Percentiles rank a stretch among this genome's conserved stretches.
phyloP scores from a whole-genome alignment of 2,329 filamentous ascomycete genomes.

The Cladosporium sphaerospermum region DNA sequence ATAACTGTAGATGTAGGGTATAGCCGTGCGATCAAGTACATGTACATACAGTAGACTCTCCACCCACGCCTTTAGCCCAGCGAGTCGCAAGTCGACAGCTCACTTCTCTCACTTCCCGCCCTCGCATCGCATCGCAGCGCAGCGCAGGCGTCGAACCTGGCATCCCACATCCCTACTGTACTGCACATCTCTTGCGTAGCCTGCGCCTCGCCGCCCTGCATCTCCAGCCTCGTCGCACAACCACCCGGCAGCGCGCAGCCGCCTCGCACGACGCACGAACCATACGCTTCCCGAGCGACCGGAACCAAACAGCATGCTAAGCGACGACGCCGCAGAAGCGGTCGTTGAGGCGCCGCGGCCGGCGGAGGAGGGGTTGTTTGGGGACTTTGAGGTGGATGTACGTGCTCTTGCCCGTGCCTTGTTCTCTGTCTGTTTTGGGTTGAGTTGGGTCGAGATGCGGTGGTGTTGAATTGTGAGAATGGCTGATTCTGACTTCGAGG shows the following conservation, averaged over 20 bases:
- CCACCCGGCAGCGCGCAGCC: not conserved
- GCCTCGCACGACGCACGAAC: not conserved
- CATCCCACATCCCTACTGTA: too few species aligned
- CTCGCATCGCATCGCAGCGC: too few species aligned
- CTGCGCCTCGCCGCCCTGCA: too few species aligned
- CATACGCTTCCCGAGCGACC: not conserved
- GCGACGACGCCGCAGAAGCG: not conserved
- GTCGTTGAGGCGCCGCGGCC: not conserved
- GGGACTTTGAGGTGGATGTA: slow-evolving; percentile 4
- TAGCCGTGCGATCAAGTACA: too few species aligned
- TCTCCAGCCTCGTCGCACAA: not conserved
- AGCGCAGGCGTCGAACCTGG: too few species aligned
- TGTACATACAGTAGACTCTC: too few species aligned
- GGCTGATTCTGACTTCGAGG: not conserved
- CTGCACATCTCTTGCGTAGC: too few species aligned
- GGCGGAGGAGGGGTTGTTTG: not conserved
- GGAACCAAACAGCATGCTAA: not conserved
- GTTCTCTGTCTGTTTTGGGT: not conserved
- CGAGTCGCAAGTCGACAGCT: too few species aligned
- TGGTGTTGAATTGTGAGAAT: not conserved
- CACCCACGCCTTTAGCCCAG: too few species aligned
- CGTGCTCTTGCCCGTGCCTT: not conserved
- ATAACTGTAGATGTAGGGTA: too few species aligned
- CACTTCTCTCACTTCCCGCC: too few species aligned
- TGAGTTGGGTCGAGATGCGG: not conserved